Evolutionary conservation across 176 grass and related monocot species (phyloP), one percentile per base, ranked within the genome.

Genomic region (Hsuehochloa calcarea): DNA sequence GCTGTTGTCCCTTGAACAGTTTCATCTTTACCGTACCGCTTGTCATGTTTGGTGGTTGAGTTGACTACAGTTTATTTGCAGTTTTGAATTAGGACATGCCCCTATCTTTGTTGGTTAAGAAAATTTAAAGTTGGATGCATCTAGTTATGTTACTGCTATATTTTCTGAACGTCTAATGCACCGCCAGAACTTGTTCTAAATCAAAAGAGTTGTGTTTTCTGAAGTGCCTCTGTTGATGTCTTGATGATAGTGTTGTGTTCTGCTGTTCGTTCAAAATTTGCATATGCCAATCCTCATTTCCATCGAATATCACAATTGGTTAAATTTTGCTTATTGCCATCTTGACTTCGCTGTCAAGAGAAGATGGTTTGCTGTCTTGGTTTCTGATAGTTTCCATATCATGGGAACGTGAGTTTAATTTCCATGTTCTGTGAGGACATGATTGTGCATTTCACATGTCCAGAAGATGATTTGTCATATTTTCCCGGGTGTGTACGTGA

Each of bases 51-150:
- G 26, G 52, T 82, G 40, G 34, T 70, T 72, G 45, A 79, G 67
- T 58, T 65, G 65, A 56, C 56, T 17, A 64, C 17, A 55, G 25
- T 56, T 74, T 74, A 16, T 58, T 78, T 78, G 44, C 65, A 72
- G 44, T 79, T 77, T 88, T 77, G 72, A 63, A 77, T 75, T 88
- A 88, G 80, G 44, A 52, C 38, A 26, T 80, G 70, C 19, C 55
- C 40, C 43, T 45, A 7, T 41, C 58, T 61, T 70, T 83, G 66
- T 77, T 8, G 31, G 10, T 11, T 72, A 0, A 35, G 85, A 55
- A 56, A 25, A 60, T 62, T 87, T 75, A n/a, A 78, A 34, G 80
- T 79, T 78, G 25, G 27, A 40, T 79, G 74, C 66, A 87, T 76
- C 70, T 86, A 86, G 65, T 16, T 69, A 78, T 78, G 83, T 2